Conservation (phyloP, 2,329 filamentous ascomycete genomes). For the Triangularia setosa region DNA sequence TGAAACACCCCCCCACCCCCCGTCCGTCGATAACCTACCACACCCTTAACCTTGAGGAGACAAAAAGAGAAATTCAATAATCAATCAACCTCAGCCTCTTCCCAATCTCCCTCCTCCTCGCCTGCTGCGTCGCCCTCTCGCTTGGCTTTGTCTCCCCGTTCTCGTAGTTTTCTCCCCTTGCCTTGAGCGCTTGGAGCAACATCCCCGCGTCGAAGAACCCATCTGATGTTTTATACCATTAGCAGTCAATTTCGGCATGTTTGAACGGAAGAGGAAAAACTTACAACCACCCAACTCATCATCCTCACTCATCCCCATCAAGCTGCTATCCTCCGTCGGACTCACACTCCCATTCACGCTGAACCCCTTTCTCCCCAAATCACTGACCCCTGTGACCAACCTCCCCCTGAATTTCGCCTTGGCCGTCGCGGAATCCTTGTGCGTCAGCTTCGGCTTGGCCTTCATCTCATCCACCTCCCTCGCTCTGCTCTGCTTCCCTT, state of each 20-base stretch:
- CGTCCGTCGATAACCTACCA: not conserved
- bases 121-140: conserved; percentile 57
- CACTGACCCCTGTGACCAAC: conserved; percentile 60
- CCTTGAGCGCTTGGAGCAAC: conserved; percentile 83
- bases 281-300: conserved; percentile 92
- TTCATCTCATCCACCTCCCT: conserved; percentile 49
- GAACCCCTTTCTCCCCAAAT: conserved; percentile 36
- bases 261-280: conserved; percentile 37
- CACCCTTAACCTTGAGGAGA: too few species aligned
- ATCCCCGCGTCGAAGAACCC: conserved; percentile 97
- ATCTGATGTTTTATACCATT: conserved; percentile 55
- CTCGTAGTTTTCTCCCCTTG: conserved; percentile 55
- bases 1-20: not conserved
- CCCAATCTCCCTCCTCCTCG: conserved; percentile 62
- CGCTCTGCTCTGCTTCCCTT: conserved; percentile 43
- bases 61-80: conserved; percentile 44
- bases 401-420: conserved; percentile 66
- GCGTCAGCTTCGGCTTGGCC: not conserved
- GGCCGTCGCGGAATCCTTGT: conserved; percentile 29
- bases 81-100: conserved; percentile 69
- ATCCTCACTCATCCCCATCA: conserved; percentile 67
- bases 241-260: conserved; percentile 4
- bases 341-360: conserved; percentile 50
- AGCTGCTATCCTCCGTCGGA: conserved; percentile 64
- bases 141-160: conserved; percentile 49